Evolutionary conservation across 1,139 yeast genomes (phyloP), one percentile per base, ranked within the genome.

Genomic region (Taphrina communis): DNA sequence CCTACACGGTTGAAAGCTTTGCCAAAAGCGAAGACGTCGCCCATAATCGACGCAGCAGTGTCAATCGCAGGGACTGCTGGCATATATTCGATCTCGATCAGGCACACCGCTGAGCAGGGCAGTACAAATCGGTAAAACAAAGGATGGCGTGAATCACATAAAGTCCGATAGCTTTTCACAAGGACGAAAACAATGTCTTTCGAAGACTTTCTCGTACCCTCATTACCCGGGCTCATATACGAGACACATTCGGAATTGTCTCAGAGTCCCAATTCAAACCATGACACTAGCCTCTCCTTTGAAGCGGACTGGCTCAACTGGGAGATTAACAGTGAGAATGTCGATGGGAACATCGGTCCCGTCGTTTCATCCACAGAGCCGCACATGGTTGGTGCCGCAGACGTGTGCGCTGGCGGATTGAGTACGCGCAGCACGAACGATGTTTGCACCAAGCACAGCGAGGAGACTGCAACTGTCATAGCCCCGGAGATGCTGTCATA

Each of bases 211-310:
- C 62, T 58, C 9, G 41, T 17, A 2, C 48, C 62, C 14, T 17
- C 14, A 17, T 7, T 39, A 8, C 62, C 62, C 8, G 53, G 62
- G 9, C 62, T 58, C 14, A 44, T 35, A 25, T 58, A 58, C 41
- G 62, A 58, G 25, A 25, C 62, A 14, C 62, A 44, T 31, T 58
- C 62, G n/a, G 62, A 58, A 46, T 39, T 44, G 17, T 58, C 62
- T 21, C 62, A 58, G 25, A 58, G 62, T 58, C 62, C 62, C 9
- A 31, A 25, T 7, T 58, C 62, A 21, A 44, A 21, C 25, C 62
- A 31, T 19, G 62, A 58, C 52, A 17, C 39, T 46, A 31, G n/a
- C n/a, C 42, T 42, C 21, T 25, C 31, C 14, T 19, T 31, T 12
- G 53, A 58, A 19, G 46, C 51, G 6, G 62, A 58, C 8, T 58